These are phyloP conservation scores for Penicillium sp. DNA, from an alignment of 2,329 filamentous ascomycete genomes.

Conservation along the genomic window DNA sequence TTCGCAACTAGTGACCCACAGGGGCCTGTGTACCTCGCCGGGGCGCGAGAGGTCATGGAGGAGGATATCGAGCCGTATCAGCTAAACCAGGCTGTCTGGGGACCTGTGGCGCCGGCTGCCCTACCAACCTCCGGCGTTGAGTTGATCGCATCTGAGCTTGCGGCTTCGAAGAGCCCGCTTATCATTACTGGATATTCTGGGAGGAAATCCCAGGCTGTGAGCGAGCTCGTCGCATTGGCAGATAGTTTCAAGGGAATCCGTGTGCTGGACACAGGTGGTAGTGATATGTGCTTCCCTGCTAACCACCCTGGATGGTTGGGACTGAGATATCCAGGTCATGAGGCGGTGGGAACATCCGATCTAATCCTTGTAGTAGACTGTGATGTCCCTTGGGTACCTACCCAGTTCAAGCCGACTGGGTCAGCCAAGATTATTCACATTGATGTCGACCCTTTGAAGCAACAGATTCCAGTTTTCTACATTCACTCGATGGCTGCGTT, in stretches of 20 bases:
- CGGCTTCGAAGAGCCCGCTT: slow-evolving; percentile 50
- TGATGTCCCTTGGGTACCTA: slow-evolving; percentile 93
- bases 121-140: slow-evolving; percentile 52
- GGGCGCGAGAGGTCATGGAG: slow-evolving; percentile 80
- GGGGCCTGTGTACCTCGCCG: slow-evolving; percentile 77
- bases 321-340: slow-evolving; percentile 71
- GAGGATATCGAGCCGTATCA: slow-evolving; percentile 74
- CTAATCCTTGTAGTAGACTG: slow-evolving; percentile 83
- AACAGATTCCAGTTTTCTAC: slow-evolving; percentile 73
- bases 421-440: slow-evolving; percentile 63
- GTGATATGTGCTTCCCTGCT: slow-evolving; percentile 53
- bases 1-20: slow-evolving; percentile 76
- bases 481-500: slow-evolving; percentile 65
- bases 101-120: slow-evolving; percentile 66
- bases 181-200: slow-evolving; percentile 54
- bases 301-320: slow-evolving; percentile 62
- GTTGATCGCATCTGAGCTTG: slow-evolving; percentile 46
- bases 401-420: slow-evolving; percentile 61
- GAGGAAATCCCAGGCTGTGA: slow-evolving; percentile 45
- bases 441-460: slow-evolving; percentile 67
- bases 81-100: slow-evolving; percentile 69
- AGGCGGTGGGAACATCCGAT: slow-evolving; percentile 73
- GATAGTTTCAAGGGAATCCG: slow-evolving; percentile 50
- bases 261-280: slow-evolving; percentile 54
- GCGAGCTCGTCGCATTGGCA: slow-evolving; percentile 49